A percentile compares a stretch with the other conserved stretches of the same genome.
Conservation (phyloP, 2,329 filamentous ascomycete species). For the Monilinia laxa region DNA sequence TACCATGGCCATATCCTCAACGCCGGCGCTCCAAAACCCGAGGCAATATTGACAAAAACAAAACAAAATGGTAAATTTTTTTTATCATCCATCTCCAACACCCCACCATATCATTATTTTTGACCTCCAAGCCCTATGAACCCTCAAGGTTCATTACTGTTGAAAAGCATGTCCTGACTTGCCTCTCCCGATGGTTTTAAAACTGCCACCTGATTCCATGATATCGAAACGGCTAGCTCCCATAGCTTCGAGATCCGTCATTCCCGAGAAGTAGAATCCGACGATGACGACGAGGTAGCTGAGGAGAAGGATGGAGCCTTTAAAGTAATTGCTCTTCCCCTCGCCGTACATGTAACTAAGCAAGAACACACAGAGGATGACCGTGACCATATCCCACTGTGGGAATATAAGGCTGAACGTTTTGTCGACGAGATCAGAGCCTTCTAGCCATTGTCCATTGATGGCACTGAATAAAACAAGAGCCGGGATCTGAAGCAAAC, state of each 20-base stretch:
- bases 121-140: no score
- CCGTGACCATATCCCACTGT: constrained; percentile 98
- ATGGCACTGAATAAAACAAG: constrained; percentile 88
- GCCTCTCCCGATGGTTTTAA: constrained; percentile 39
- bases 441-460: constrained; percentile 59
- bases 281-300: constrained; percentile 90
- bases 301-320: constrained; percentile 90
- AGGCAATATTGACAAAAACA: constrained; percentile 23
- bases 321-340: constrained; percentile 99
- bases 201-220: constrained; percentile 38
- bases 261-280: constrained; percentile 83
- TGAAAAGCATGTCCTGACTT: constrained; percentile 39
- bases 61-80: neutral
- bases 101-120: constrained; percentile 1
- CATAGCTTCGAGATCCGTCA: constrained; percentile 39
- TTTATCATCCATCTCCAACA: constrained; percentile 2
- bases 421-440: constrained; percentile 55
- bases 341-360: constrained; percentile 98
- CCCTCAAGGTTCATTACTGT: constrained; percentile 26
- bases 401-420: constrained; percentile 91
- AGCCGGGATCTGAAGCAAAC: constrained; percentile 88
- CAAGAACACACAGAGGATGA: constrained; percentile 93
- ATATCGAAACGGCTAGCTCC: constrained; percentile 40
- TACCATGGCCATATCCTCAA: constrained; percentile 28
- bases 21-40: constrained; percentile 36